A percentile compares a stretch with the other conserved stretches of the same genome.
Conservation (phyloP, 306 rosid genomes). For the Senna tora region DNA sequence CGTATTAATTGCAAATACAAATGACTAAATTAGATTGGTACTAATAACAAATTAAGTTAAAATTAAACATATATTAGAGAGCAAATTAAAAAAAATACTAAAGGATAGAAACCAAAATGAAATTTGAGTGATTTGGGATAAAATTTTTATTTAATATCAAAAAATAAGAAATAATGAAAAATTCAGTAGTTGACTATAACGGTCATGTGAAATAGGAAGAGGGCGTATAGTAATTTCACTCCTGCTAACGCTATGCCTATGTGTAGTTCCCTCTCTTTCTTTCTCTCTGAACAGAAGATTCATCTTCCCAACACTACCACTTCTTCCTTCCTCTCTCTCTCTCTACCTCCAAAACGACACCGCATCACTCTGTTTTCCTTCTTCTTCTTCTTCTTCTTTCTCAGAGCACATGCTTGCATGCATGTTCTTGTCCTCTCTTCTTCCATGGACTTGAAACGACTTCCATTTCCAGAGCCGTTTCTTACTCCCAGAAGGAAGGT, state of each 20-base stretch:
- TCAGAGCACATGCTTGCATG: conserved; percentile 22
- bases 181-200: too few relatives aligned
- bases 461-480: conserved; percentile 50
- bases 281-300: not conserved
- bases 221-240: not conserved
- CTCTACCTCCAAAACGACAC: not conserved
- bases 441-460: conserved; percentile 58
- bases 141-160: too few relatives aligned
- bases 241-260: too few relatives aligned
- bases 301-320: not conserved
- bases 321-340: not conserved
- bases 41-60: too few relatives aligned
- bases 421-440: conserved; percentile 20
- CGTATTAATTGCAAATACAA: too few relatives aligned
- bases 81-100: too few relatives aligned
- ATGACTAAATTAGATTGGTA: too few relatives aligned
- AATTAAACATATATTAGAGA: too few relatives aligned
- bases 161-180: too few relatives aligned
- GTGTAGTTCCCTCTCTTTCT: not conserved
- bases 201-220: not conserved
- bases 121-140: too few relatives aligned
- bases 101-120: too few relatives aligned
- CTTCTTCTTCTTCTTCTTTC: not conserved
- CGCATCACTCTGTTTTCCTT: not conserved
- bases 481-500: conserved; percentile 52